These are phyloP conservation scores for Tremella fuciformis DNA, from an alignment of 768 basidiomycete genomes.

Conservation along the genomic window DNA sequence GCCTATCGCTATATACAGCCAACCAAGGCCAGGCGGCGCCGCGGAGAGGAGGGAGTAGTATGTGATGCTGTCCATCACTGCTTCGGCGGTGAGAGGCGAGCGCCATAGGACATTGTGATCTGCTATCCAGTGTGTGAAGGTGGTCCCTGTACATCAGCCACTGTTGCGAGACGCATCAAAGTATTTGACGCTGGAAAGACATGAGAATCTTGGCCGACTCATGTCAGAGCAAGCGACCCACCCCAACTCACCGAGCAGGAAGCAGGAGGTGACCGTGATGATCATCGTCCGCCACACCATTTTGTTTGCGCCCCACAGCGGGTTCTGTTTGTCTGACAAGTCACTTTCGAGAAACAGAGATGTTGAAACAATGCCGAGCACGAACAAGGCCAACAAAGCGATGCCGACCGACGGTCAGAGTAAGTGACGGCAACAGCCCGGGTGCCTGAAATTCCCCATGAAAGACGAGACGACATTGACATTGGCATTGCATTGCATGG, in stretches of 20 bases:
- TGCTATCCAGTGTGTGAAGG: slow-evolving; percentile 51
- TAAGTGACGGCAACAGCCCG: too few relatives aligned
- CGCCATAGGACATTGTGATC: slow-evolving; percentile 52
- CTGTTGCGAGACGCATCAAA: not conserved
- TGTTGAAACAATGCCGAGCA: too few relatives aligned
- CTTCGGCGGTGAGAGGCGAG: slow-evolving; percentile 45
- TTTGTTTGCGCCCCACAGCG: not conserved
- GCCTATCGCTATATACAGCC: slow-evolving; percentile 37
- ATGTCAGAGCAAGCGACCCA: not conserved
- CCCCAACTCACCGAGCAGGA: slow-evolving; percentile 41
- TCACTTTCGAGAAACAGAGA: too few relatives aligned
- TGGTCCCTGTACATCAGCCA: slow-evolving; percentile 38
- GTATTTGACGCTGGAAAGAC: not conserved
- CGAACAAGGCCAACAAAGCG: too few relatives aligned
- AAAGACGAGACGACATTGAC: too few relatives aligned
- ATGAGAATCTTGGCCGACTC: not conserved
- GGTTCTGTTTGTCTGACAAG: not conserved
- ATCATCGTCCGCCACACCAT: slow-evolving; percentile 48
- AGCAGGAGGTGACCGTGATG: slow-evolving; percentile 45
- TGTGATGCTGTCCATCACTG: slow-evolving; percentile 40
- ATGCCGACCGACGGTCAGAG: too few relatives aligned
- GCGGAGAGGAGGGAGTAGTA: slow-evolving; percentile 48
- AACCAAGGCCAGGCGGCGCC: slow-evolving; percentile 39
- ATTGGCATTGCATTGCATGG: too few relatives aligned
- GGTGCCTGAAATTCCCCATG: too few relatives aligned